phyloP scores from a whole-genome alignment of 169 alveolate species.

The Plasmodium gonderi region DNA sequence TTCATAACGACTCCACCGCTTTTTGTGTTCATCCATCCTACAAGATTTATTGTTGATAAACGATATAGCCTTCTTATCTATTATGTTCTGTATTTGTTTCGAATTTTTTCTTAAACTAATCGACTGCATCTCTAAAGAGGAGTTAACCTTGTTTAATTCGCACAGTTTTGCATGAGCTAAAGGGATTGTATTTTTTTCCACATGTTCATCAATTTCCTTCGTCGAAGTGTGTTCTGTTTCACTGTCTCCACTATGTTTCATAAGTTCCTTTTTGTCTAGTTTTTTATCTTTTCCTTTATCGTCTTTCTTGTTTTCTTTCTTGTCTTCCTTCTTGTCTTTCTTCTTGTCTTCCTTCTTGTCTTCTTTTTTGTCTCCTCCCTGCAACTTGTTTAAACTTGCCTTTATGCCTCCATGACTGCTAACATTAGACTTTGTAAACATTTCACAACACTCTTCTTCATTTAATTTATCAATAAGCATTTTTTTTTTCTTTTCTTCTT shows the following conservation, averaged over 20 bases:
- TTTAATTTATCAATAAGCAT: background rate
- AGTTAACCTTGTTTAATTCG: background rate
- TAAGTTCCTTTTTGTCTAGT: background rate
- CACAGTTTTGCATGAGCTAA: background rate
- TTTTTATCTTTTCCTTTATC: background rate
- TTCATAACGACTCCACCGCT: background rate
- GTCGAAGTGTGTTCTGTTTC: background rate
- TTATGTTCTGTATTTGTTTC: background rate
- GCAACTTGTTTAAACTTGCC: background rate
- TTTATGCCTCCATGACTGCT: background rate
- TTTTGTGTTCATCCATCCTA: background rate
- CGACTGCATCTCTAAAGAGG: background rate
- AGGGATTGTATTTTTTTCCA: background rate
- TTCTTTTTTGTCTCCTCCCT: background rate
- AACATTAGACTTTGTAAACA: background rate
- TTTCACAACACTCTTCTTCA: constrained; percentile 11
- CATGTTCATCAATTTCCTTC: background rate
- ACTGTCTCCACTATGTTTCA: background rate
- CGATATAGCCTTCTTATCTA: background rate
- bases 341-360: background rate
- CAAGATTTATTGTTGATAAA: background rate
- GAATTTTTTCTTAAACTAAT: background rate
- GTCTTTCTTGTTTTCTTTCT: background rate
- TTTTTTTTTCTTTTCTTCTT: background rate
- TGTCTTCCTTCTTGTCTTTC: background rate